phyloP scores from a whole-genome alignment of 441 rosid species.

The Populus hybrid region DNA sequence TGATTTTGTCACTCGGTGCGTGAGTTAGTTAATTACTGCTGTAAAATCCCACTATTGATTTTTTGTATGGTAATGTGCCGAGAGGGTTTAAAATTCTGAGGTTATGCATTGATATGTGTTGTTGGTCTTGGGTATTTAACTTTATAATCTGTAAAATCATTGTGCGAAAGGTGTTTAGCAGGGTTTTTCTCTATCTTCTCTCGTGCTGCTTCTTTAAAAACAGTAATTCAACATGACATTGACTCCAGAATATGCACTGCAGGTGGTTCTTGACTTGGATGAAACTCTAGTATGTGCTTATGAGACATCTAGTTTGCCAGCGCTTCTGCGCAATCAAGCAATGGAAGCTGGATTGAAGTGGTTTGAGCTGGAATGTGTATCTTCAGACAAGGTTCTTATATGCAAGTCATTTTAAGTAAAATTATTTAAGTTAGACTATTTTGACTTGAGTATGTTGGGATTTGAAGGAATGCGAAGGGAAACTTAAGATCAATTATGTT shows the following conservation, averaged over 20 bases:
- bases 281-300: slow-evolving; percentile 89
- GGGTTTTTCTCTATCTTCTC: not conserved
- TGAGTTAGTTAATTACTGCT: not conserved
- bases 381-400: slow-evolving; percentile 72
- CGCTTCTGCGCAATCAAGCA: slow-evolving; percentile 55
- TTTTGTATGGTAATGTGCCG: not conserved
- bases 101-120: not conserved
- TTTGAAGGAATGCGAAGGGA: too few relatives aligned
- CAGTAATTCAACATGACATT: not conserved
- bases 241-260: slow-evolving; percentile 12
- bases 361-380: slow-evolving; percentile 78
- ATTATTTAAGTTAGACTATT: slow-evolving; percentile 11
- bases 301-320: slow-evolving; percentile 76
- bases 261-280: slow-evolving; percentile 96
- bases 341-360: slow-evolving; percentile 70
- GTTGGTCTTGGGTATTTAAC: not conserved
- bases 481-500: too few relatives aligned
- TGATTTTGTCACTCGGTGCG: not conserved
- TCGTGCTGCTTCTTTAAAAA: not conserved
- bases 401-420: slow-evolving; percentile 6
- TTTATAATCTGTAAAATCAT: not conserved
- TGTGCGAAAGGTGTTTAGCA: not conserved
- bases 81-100: not conserved
- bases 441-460: too few relatives aligned
- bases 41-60: not conserved